Base-by-base conservation (phyloP, 495 filamentous ascomycete genomes). In the Penicillium parvum region DNA sequence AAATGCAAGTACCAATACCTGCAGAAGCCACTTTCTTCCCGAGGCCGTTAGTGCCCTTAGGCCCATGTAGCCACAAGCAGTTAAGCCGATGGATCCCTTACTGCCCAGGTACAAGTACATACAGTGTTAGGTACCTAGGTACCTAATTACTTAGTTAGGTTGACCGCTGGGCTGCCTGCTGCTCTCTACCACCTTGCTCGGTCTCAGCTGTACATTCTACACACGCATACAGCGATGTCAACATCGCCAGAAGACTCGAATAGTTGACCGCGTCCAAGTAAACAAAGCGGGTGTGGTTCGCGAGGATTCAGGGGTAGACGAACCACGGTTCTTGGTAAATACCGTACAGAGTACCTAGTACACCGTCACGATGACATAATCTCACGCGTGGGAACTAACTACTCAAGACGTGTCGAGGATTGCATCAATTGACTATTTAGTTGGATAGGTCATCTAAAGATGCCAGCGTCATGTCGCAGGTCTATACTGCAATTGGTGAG, bases 301-400 rank as follows among this genome's bases (percentile, higher is more conserved):
- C 38, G 40, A 34, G 44, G 45, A 48, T 52, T 58, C 55, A 52
- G 49, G 49, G 65, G 63, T 63, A 59, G 50, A 53, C 48, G 59
- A 62, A 65, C 65, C 65, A 57, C 55, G 65, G 63, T 58, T 63
- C 53, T 36, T 37, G 32, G 35, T 35, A 21, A 11, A 21, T 43
- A 43, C 18, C 10, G 19, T 35, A n/a, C n/a, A n/a, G n/a, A n/a
- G n/a, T n/a, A n/a, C n/a, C n/a, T n/a, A n/a, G n/a, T n/a, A 42
- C 27, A 9, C 17, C 22, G 19, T 26, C 4, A 7, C 3, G 25
- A 37, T 44, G 32, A 44, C 41, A 44, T 44, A 37, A 44, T 40
- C 27, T 17, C 17, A 3, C 17, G 10, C 18, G 28, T 30, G 9
- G 32, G 17, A 9, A 14, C 19, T 37, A n/a, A n/a, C n/a, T n/a